Percentiles rank a stretch among this genome's conserved stretches.
Conservation (phyloP, 2,329 filamentous ascomycete species). For the Trichoderma sp. region DNA sequence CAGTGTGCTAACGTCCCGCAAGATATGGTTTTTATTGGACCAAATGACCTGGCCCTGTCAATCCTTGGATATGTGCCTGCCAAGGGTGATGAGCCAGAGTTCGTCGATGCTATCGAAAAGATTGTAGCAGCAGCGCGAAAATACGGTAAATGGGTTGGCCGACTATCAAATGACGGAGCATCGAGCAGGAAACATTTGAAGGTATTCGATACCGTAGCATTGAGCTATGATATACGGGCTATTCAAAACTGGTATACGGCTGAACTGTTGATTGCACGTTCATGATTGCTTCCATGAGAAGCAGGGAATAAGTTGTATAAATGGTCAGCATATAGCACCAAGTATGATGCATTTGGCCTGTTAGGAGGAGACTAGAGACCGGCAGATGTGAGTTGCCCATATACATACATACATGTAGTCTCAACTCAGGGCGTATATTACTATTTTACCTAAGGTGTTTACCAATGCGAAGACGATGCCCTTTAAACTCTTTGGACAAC, state of each 20-base stretch:
- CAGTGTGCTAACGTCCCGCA: neutral
- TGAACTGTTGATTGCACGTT: neutral
- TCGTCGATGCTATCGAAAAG: neutral
- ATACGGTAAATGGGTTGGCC: neutral
- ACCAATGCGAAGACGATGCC: too few relatives aligned
- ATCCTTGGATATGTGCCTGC: neutral
- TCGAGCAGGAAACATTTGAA: neutral
- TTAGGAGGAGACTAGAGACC: too few relatives aligned
- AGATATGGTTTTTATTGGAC: neutral
- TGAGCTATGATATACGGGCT: neutral
- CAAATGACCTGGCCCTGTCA: neutral
- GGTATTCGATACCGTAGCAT: neutral
- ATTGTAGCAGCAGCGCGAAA: neutral
- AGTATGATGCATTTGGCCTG: too few relatives aligned
- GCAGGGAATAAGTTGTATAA: neutral
- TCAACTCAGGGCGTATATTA: too few relatives aligned
- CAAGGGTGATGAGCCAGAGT: neutral
- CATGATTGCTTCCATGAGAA: neutral
- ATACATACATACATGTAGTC: too few relatives aligned
- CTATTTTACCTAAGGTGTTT: too few relatives aligned
- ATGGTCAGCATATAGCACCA: too few relatives aligned
- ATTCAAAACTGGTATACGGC: neutral
- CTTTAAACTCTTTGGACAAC: too few relatives aligned
- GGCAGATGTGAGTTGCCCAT: too few relatives aligned
- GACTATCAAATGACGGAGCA: neutral